Evolutionary conservation across 805 yeast species (phyloP).

Genomic region (Debaryomyces prosopidis): DNA sequence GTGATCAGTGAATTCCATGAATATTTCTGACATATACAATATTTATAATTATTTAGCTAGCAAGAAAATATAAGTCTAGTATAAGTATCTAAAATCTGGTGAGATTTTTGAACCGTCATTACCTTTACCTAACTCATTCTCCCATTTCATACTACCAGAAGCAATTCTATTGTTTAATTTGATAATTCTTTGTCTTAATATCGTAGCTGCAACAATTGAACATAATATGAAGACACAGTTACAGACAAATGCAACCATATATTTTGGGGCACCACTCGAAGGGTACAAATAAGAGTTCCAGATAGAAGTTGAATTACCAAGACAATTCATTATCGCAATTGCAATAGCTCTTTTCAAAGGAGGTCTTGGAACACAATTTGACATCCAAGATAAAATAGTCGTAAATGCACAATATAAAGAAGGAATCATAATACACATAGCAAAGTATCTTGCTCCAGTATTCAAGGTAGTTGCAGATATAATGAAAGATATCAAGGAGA

Average conservation of each 20-base stretch:
- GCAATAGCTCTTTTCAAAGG: constrained; percentile 61
- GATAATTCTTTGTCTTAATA: constrained; percentile 38
- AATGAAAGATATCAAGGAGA: constrained; percentile 47
- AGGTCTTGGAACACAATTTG: constrained; percentile 57
- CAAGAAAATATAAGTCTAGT: constrained; percentile 12
- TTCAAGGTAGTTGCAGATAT: constrained; percentile 51
- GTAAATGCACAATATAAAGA: constrained; percentile 56
- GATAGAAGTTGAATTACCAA: constrained; percentile 56
- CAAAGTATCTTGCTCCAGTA: constrained; percentile 57
- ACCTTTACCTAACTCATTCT: constrained; percentile 47
- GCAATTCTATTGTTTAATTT: constrained; percentile 43
- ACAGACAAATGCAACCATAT: constrained; percentile 46
- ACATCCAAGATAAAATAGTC: constrained; percentile 54
- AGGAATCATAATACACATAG: constrained; percentile 62
- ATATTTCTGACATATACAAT: no score
- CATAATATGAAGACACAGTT: constrained; percentile 47
- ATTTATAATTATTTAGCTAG: no score
- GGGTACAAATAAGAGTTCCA: constrained; percentile 58
- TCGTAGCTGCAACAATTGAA: constrained; percentile 39
- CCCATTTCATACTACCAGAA: constrained; percentile 51
- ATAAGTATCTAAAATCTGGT: constrained; percentile 45
- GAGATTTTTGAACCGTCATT: constrained; percentile 42
- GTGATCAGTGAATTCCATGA: no score
- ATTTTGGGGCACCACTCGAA: constrained; percentile 44
- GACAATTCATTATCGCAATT: constrained; percentile 55